A percentile compares a stretch with the other conserved stretches of the same genome.
Conservation (phyloP, 1,284 basidiomycete genomes). For the Irpex rosettiformis region DNA sequence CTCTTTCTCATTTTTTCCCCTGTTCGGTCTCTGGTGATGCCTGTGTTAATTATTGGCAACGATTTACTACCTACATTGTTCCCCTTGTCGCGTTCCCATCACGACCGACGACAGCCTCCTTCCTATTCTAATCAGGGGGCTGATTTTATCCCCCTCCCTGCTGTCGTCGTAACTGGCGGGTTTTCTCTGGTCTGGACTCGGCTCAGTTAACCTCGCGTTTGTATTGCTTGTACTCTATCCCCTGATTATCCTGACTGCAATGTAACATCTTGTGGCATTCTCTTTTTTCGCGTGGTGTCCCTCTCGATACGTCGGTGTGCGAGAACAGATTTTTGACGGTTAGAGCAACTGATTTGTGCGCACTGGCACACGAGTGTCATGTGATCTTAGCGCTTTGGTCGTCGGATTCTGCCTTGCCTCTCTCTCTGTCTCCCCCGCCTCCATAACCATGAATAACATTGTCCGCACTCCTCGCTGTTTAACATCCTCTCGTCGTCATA, state of each 20-base stretch:
- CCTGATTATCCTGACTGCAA: background rate
- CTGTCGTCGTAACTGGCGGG: background rate
- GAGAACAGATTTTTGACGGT: background rate
- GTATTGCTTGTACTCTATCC: constrained; percentile 1
- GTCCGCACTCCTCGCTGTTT: too few species aligned
- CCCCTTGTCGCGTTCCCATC: background rate
- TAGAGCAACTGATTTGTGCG: background rate
- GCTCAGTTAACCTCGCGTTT: background rate
- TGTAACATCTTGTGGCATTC: background rate
- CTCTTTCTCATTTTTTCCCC: constrained; percentile 2
- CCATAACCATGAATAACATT: too few species aligned
- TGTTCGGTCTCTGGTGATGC: background rate
- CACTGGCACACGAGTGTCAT: background rate
- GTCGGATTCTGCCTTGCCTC: background rate
- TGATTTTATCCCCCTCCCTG: background rate
- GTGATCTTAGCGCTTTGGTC: background rate
- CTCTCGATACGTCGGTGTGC: background rate
- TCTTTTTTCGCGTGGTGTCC: background rate
- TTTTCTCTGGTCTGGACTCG: background rate
- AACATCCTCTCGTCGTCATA: too few species aligned
- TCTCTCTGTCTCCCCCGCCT: too few species aligned
- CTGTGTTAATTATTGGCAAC: background rate
- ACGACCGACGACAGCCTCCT: background rate
- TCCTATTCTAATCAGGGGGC: background rate
- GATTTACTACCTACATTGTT: constrained; percentile 7